Conservation (phyloP, 345 rosid genomes). For the Hibiscus mutabilis region DNA sequence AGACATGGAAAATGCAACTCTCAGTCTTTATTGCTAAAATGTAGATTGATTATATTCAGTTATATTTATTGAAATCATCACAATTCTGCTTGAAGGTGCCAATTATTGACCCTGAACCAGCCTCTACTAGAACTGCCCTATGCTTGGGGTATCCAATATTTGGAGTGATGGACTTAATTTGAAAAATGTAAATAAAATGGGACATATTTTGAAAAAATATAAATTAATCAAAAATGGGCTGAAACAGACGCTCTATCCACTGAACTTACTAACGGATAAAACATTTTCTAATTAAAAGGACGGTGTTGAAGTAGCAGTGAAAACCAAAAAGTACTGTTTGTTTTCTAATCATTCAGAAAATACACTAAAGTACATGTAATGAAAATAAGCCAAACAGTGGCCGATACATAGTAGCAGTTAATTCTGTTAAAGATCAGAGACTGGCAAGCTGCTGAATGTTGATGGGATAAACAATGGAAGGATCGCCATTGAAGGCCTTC, state of each 20-base stretch:
- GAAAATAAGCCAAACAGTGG: no score
- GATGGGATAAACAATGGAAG: slow-evolving; percentile 50
- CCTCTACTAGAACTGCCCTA: not conserved
- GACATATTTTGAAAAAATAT: no score
- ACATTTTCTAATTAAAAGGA: no score
- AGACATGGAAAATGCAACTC: not conserved
- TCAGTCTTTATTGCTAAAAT: not conserved
- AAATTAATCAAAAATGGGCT: no score
- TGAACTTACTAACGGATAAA: no score
- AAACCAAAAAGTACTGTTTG: no score
- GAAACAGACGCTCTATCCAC: slow-evolving; percentile 99
- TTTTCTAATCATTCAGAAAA: no score
- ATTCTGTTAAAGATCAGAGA: slow-evolving; percentile 12
- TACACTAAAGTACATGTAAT: not conserved
- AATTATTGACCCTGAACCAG: not conserved
- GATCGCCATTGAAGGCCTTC: slow-evolving; percentile 63
- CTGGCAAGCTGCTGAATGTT: slow-evolving; percentile 72
- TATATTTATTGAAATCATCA: not conserved
- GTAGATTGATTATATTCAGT: not conserved
- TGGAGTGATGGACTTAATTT: no score
- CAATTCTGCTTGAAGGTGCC: not conserved
- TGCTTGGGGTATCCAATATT: no score
- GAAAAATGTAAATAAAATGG: no score
- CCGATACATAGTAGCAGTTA: not conserved
- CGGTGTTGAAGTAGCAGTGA: no score